Evolutionary conservation across 2,329 filamentous ascomycete genomes (phyloP).

Genomic region (Colletotrichum navitas): DNA sequence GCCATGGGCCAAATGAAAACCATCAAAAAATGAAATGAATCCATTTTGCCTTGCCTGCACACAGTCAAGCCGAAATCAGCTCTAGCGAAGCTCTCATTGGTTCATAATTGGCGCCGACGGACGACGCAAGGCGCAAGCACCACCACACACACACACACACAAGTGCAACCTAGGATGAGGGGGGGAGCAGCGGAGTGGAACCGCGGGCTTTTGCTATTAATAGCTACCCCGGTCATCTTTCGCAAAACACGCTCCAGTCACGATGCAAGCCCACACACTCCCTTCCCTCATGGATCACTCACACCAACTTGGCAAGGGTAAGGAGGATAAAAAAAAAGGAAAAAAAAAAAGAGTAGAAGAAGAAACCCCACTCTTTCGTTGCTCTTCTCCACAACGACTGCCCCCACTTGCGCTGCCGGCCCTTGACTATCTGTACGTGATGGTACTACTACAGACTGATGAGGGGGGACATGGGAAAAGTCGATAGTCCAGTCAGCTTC

Average conservation of each 20-base stretch:
- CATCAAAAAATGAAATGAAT: conserved; percentile 20
- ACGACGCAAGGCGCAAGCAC: conserved; percentile 33
- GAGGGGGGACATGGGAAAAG: neutral
- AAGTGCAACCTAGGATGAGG: neutral
- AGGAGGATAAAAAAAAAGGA: too few relatives aligned
- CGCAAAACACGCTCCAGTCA: conserved; percentile 40
- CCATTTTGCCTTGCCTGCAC: conserved; percentile 34
- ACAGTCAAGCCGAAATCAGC: conserved; percentile 15
- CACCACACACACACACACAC: conserved; percentile 6
- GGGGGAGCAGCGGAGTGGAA: neutral
- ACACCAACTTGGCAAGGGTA: conserved; percentile 14
- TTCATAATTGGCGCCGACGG: conserved; percentile 35
- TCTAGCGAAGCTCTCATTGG: conserved; percentile 27
- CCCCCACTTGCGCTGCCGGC: neutral
- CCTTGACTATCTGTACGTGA: neutral
- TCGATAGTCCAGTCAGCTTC: conserved; percentile 13
- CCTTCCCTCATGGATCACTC: conserved; percentile 14
- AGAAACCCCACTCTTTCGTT: neutral
- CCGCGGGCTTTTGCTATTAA: conserved; percentile 38
- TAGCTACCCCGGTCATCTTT: conserved; percentile 38
- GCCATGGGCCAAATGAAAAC: neutral
- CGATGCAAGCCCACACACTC: conserved; percentile 29
- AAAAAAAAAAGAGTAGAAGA: neutral
- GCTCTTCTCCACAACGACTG: conserved; percentile 1
- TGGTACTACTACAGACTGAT: neutral